Evolutionary conservation across 257 asterid genomes (phyloP), one percentile per base, ranked within the genome.

Genomic region (Gentiana macrophylla): DNA sequence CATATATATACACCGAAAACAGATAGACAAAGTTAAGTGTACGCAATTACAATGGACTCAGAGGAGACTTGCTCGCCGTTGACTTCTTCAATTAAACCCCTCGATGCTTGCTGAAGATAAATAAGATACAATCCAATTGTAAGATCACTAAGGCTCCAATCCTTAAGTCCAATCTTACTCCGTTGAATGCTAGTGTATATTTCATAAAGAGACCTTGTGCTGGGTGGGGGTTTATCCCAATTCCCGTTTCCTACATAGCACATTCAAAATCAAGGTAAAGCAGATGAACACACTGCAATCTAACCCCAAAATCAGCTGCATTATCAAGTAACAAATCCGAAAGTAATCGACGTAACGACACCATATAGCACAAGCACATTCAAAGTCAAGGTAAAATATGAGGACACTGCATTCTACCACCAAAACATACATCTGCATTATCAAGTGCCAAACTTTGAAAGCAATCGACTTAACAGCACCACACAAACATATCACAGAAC

Each of bases 111-210:
- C 69, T 65, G 88, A 68, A 92, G 89, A 75, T 92, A 88, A 43
- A 92, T 69, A 57, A 85, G 94, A 77, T 83, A 92, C 74, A 92
- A 72, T 62, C 97, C 99, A 61, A 84, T 54, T 2, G 99, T 92
- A 61, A 92, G 89, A 76, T 92, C 97, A 67, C 95, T 77, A 41
- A 92, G 74, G 79, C 86, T 88, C 99, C 99, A 92, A 69, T 86
- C 94, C 71, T 88, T 89, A 62, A 92, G 58, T 56, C 99, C 97
- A 69, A 79, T 83, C 77, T 79, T 85, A 72, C 95, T 92, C 78
- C 84, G 74, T 47, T 88, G 99, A 62, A 92, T 74, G 70, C 94
- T 77, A 35, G 97, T 66, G 74, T 75, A 77, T 38, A 92, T 88
- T 69, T 92, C 97, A 2, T 86, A 68, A 61, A 83, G 71, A 32